Evolutionary conservation across 2,329 filamentous ascomycete genomes (phyloP), one percentile per base, ranked within the genome.

Genomic region (Trichoderma lentiforme): DNA sequence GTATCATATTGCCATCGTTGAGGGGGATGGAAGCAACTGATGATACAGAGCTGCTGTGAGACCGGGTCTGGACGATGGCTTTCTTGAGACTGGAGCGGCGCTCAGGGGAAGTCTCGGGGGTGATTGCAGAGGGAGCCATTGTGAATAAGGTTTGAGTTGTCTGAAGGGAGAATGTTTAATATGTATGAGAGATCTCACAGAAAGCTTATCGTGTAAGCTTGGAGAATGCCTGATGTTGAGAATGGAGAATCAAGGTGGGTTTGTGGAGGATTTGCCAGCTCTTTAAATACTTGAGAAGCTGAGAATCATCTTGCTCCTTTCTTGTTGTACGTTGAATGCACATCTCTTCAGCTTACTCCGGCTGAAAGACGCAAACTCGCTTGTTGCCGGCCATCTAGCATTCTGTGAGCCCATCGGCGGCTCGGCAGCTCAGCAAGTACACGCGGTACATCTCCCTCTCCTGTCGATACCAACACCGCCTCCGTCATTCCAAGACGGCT

Each of bases 1-100:
- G 92, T 67, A 94, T 92, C 70, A 87, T 85, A 75, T 88, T 88
- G 73, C 91, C 91, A 82, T 94, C 91, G 77, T 92, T 93, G 73
- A 94, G 85, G 81, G 89, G 91, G 73, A 93, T 81, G 64, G 82
- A 80, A 30, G 74, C 75, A 47, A 76, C 73, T 4, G 72, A 73
- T 34, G 77, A 77, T 69, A 77, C 71, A 21, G 76, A 79, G 73
- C 72, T 75, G 73, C 76, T 76, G 70, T 78, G 73, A 65, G 75
- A 74, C 72, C 77, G 75, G 64, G 30, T 73, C 67, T 76, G 74
- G 43, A 73, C 18, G 32, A 65, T 26, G 5, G 75, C 62, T 76
- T 80, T 80, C 75, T 78, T 81, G 74, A 76, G 73, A 65, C 75
- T 75, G 74, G 78, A 73, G 36, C 75, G 64, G 66, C 79, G 78